Percentiles rank a stretch among this genome's conserved stretches.
Conservation (phyloP, 805 yeast species). For the Kazachstania taianensis region DNA sequence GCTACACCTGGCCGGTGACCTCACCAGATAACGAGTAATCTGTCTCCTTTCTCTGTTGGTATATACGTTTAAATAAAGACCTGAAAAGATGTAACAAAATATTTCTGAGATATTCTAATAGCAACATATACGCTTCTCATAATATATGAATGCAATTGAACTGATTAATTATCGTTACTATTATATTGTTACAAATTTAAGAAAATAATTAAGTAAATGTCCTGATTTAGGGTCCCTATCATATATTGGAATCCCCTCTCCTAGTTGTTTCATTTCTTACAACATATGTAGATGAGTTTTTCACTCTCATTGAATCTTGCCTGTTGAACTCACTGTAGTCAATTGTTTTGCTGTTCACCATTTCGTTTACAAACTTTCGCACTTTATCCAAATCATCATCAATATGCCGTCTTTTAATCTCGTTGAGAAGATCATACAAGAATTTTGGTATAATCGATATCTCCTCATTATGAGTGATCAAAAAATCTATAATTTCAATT, state of each 20-base stretch:
- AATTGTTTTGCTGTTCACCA: slow-evolving; percentile 9
- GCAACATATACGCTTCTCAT: neutral
- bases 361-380: slow-evolving; percentile 10
- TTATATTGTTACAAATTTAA: neutral
- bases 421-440: slow-evolving; percentile 40
- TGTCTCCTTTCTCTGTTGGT: neutral
- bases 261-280: slow-evolving; percentile 10
- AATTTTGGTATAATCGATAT: slow-evolving; percentile 68
- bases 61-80: neutral
- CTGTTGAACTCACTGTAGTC: slow-evolving; percentile 22
- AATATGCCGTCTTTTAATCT: slow-evolving; percentile 10
- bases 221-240: neutral
- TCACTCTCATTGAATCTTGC: slow-evolving; percentile 16
- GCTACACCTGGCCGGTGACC: slow-evolving; percentile 87
- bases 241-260: neutral
- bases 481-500: slow-evolving; percentile 77
- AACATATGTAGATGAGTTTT: slow-evolving; percentile 19
- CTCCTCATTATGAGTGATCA: slow-evolving; percentile 74
- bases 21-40: slow-evolving; percentile 29
- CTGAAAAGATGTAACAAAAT: no score
- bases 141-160: no score
- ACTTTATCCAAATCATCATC: slow-evolving; percentile 13
- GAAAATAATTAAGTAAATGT: no score
- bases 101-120: neutral
- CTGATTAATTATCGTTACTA: neutral